These are phyloP conservation scores for Poa pratensis DNA, from an alignment of 176 grass and related monocot genomes.

Conservation along the genomic window DNA sequence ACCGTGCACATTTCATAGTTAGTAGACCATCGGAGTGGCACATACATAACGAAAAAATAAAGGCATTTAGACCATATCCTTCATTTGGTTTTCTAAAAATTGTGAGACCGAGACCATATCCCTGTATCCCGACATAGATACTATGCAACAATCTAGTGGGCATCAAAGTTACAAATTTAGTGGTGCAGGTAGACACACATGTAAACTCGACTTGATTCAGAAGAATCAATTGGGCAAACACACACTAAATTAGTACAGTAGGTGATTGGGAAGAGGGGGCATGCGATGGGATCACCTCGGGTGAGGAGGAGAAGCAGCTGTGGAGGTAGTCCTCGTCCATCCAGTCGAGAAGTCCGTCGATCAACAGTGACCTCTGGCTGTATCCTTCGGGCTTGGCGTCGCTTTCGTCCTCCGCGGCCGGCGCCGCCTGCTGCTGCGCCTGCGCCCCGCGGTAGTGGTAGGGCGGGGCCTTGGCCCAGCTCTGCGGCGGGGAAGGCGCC, in stretches of 20 bases:
- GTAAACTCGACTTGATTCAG: not conserved
- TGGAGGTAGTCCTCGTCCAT: constrained; percentile 58
- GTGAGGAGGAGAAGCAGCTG: constrained; percentile 25
- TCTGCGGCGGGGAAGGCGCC: not conserved
- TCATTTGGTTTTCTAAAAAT: not conserved
- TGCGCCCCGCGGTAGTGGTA: not conserved
- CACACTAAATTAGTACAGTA: not conserved
- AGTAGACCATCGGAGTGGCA: not conserved
- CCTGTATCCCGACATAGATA: not conserved
- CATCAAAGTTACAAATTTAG: not conserved
- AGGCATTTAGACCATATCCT: not conserved
- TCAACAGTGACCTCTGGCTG: constrained; percentile 17
- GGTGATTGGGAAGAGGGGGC: not conserved
- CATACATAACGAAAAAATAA: not conserved
- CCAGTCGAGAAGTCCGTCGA: constrained; percentile 52
- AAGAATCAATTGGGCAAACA: not conserved
- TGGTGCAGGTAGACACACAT: not conserved
- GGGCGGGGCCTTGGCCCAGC: not conserved
- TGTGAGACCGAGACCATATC: not conserved
- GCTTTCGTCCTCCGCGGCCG: not conserved
- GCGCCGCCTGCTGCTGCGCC: not conserved
- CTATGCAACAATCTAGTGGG: not conserved
- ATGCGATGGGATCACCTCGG: constrained; percentile 27
- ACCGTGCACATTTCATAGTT: not conserved
- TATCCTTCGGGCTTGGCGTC: not conserved